Evolutionary conservation across 768 basidiomycete genomes (phyloP), one percentile per base, ranked within the genome.

Genomic region (Kwoniella newhampshirensis): DNA sequence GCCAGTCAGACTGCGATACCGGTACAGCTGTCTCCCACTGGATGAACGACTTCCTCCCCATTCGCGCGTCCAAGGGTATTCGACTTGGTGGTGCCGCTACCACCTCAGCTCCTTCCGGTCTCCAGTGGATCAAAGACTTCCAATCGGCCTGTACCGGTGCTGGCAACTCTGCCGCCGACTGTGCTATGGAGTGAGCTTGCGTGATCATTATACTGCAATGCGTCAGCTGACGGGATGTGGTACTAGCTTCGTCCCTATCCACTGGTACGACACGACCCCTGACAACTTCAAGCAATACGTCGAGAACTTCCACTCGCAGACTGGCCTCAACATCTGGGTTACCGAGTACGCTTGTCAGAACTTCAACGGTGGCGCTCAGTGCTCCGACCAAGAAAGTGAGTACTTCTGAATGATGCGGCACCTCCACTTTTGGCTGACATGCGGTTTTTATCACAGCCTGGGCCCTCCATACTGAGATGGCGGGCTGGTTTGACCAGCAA

Each of bases 111-210:
- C 78, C 82, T 0, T 64, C 67, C 32, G 90, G 89, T 37, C 70
- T 82, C 9, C 26, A 60, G 0, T 96, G 91, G 91, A 80, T 88
- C 75, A 9, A 78, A 35, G 50, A 81, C 17, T 90, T 89, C 78
- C 67, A 86, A 28, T 55, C 51, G 0, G 77, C 75, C 1, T 88
- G 87, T 75, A 57, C 48, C 17, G 62, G 52, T 15, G 51, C 51
- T 26, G 71, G 71, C 12, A 62, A 73, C 59, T 55, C 60, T 30
- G 58, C 60, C 9, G 64, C 68, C 23, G 71, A 73, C 45, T 73
- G 71, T 54, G 55, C 48, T 11, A 45, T 57, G 1, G 68, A 70
- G 86, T 80, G 40, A 51, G 63, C 51, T 4, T n/a, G n/a, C n/a
- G n/a, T n/a, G n/a, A n/a, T n/a, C n/a, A n/a, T n/a, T n/a, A n/a